Percentiles rank a stretch among this genome's conserved stretches.
phyloP scores from a whole-genome alignment of 2,329 filamentous ascomycete genomes.

The Aspergillus caelatus region DNA sequence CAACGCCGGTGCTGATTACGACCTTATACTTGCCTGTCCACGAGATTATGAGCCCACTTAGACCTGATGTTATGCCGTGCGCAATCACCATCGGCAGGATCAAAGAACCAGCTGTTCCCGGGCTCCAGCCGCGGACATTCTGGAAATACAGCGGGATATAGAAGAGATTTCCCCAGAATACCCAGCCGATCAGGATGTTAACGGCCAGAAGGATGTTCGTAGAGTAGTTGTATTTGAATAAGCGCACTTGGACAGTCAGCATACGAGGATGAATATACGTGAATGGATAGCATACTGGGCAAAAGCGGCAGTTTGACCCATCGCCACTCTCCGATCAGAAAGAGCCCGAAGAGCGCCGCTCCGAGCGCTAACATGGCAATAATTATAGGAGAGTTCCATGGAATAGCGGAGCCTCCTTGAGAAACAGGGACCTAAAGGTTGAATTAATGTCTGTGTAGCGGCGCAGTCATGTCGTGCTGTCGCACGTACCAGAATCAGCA shows the following conservation, averaged over 20 bases:
- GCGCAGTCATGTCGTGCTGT: neutral
- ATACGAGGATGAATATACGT: neutral
- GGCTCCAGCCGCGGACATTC: neutral
- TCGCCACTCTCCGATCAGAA: neutral
- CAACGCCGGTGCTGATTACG: neutral
- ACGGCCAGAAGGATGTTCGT: neutral
- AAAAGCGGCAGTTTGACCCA: neutral
- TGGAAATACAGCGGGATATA: neutral
- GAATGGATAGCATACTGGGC: neutral
- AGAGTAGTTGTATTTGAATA: neutral
- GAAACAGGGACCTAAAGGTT: neutral
- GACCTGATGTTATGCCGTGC: neutral
- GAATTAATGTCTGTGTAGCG: neutral
- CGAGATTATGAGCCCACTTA: neutral
- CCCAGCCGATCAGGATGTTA: neutral
- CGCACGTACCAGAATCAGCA: neutral
- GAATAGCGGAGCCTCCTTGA: neutral
- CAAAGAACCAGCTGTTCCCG: neutral
- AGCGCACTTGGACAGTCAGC: neutral
- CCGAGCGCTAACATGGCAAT: neutral
- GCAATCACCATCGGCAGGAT: neutral
- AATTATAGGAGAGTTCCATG: neutral
- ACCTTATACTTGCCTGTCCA: neutral
- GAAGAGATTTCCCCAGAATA: neutral
- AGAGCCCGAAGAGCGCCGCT: neutral